Percentiles rank a stretch among this genome's conserved stretches.
These are phyloP conservation scores for Tolypocladium sp. DNA, from an alignment of 2,329 filamentous ascomycete genomes.

Conservation along the genomic window DNA sequence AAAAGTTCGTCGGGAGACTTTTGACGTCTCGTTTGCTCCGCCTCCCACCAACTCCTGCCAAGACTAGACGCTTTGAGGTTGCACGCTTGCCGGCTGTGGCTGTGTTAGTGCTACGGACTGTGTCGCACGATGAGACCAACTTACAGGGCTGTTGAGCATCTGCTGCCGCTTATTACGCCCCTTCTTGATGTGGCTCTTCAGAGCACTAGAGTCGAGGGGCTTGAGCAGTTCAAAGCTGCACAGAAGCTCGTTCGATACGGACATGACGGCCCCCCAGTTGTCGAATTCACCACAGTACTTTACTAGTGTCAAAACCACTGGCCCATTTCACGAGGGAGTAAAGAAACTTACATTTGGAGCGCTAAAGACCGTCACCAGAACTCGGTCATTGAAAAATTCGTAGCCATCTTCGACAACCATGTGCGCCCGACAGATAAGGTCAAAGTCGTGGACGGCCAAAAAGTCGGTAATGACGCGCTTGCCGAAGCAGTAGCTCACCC, in stretches of 20 bases:
- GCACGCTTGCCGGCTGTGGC: constrained; percentile 41
- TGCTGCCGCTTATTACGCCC: constrained; percentile 88
- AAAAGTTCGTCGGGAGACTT: neutral
- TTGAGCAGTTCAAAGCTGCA: constrained; percentile 97
- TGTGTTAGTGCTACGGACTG: neutral
- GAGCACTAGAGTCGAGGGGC: constrained; percentile 85
- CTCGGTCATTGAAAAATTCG: constrained; percentile 94
- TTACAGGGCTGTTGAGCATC: constrained; percentile 92
- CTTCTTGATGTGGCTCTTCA: constrained; percentile 99
- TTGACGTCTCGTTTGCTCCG: neutral
- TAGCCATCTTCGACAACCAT: constrained; percentile 99
- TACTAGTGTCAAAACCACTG: constrained; percentile 14
- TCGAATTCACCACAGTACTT: constrained; percentile 98
- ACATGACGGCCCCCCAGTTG: constrained; percentile 99
- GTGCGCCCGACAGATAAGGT: constrained; percentile 91
- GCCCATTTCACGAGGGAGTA: neutral
- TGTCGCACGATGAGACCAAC: constrained; percentile 25
- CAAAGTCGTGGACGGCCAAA: constrained; percentile 88
- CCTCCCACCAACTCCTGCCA: neutral
- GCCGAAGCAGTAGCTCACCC: constrained; percentile 96
- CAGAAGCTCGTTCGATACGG: constrained; percentile 82
- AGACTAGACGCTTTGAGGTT: constrained; percentile 45
- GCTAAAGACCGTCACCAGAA: constrained; percentile 93
- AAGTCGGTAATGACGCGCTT: constrained; percentile 98
- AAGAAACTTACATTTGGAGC: constrained; percentile 75